phyloP scores from a whole-genome alignment of 2,329 filamentous ascomycete genomes.

The Aspergillus sojae region DNA sequence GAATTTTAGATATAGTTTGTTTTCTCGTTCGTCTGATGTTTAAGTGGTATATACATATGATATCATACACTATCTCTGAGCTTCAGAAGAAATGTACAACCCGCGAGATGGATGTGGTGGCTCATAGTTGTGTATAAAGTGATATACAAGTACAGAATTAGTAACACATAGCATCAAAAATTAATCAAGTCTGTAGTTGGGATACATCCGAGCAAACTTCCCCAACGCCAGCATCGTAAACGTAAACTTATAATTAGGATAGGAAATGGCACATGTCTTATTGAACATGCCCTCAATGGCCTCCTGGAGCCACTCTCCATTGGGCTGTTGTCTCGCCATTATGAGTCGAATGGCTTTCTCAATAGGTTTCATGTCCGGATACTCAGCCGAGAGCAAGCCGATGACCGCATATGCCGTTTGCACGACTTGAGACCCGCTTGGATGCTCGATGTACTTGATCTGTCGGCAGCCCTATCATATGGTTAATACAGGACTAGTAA shows the following conservation, averaged over 20 bases:
- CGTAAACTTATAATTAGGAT: slow-evolving; percentile 5
- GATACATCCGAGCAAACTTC: neutral
- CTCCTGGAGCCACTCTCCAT: slow-evolving; percentile 12
- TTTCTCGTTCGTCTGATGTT: neutral
- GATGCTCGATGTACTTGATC: slow-evolving; percentile 5
- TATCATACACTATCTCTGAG: neutral
- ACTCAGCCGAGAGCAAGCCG: slow-evolving; percentile 8
- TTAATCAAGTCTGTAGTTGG: neutral
- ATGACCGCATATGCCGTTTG: slow-evolving; percentile 9
- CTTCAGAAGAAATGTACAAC: no score
- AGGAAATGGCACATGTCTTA: slow-evolving; percentile 9
- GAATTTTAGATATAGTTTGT: neutral
- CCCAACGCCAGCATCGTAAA: slow-evolving; percentile 6
- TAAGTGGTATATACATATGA: neutral
- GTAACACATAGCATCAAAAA: neutral
- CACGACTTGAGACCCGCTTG: slow-evolving; percentile 6
- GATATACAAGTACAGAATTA: neutral
- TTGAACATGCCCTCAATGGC: slow-evolving; percentile 13
- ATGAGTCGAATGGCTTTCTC: slow-evolving; percentile 7
- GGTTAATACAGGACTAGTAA: neutral
- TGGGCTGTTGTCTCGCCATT: slow-evolving; percentile 7
- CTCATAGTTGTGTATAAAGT: no score
- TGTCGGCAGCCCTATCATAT: neutral
- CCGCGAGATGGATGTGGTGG: no score
- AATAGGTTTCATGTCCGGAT: slow-evolving; percentile 5